Conservation (phyloP, 192 early-diverging fungal genomes). For the Backusella parvicylindrica region DNA sequence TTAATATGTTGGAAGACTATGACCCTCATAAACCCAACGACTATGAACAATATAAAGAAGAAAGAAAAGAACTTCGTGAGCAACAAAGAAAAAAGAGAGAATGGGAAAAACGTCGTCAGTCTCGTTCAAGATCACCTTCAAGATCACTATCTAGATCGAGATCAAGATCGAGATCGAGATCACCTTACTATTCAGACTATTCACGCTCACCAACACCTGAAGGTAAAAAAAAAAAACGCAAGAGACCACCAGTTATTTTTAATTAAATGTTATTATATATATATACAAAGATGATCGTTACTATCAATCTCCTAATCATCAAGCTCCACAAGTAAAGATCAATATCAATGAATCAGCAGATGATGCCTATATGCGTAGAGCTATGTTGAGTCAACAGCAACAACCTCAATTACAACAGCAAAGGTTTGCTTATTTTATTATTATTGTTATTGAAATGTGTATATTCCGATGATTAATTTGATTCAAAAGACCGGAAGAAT, state of each 20-base stretch:
- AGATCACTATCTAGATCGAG: slow-evolving; percentile 18
- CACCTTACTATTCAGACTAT: slow-evolving; percentile 7
- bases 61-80: slow-evolving; percentile 46
- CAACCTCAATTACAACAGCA: not conserved
- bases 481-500: not conserved
- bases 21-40: slow-evolving; percentile 73
- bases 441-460: not conserved
- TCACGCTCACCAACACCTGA: not conserved
- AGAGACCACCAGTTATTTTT: too few species aligned
- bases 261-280: too few species aligned
- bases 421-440: not conserved
- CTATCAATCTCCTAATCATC: not conserved
- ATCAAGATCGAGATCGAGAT: slow-evolving; percentile 27
- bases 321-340: slow-evolving; percentile 14
- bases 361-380: slow-evolving; percentile 64
- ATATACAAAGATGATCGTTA: not conserved
- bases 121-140: slow-evolving; percentile 26
- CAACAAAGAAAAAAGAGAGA: slow-evolving; percentile 29
- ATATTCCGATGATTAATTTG: slow-evolving; percentile 1
- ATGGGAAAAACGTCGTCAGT: slow-evolving; percentile 3
- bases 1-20: slow-evolving; percentile 53
- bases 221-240: not conserved
- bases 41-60: slow-evolving; percentile 64
- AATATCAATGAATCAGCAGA: slow-evolving; percentile 58
- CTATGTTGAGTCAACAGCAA: slow-evolving; percentile 16